These are phyloP conservation scores for Colletotrichum spinosum DNA, from an alignment of 2,329 filamentous ascomycete genomes.

Conservation along the genomic window DNA sequence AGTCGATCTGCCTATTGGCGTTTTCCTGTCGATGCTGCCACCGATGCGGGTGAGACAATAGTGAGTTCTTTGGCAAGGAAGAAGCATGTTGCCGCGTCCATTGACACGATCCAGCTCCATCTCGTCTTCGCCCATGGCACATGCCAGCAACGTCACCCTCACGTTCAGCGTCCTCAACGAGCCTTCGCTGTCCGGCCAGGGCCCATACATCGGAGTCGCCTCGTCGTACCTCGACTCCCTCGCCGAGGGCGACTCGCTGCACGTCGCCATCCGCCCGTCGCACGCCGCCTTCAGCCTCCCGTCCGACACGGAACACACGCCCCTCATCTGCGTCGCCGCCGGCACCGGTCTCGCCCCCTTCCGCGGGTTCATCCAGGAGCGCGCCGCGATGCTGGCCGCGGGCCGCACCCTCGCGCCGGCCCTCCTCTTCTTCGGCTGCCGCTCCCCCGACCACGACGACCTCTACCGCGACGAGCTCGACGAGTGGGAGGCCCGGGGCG, in stretches of 20 bases:
- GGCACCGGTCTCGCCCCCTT: constrained; percentile 63
- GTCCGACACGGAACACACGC: constrained; percentile 49
- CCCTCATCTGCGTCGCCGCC: constrained; percentile 62
- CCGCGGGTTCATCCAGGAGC: constrained; percentile 50
- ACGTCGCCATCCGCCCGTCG: constrained; percentile 62
- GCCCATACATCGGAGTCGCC: constrained; percentile 68
- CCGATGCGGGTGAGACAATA: constrained; percentile 64
- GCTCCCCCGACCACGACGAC: constrained; percentile 49
- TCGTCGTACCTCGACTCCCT: constrained; percentile 70
- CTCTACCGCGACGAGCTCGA: constrained; percentile 43
- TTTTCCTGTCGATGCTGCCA: constrained; percentile 74
- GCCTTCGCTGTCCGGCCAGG: constrained; percentile 60
- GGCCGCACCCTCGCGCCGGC: constrained; percentile 51
- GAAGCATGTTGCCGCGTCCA: not conserved
- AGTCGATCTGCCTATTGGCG: constrained; percentile 66
- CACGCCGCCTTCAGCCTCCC: constrained; percentile 57
- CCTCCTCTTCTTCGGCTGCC: constrained; percentile 56
- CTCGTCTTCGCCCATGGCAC: constrained; percentile 74
- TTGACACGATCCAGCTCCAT: constrained; percentile 60
- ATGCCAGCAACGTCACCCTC: constrained; percentile 67
- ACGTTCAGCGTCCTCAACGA: constrained; percentile 72
- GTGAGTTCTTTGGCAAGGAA: not conserved
- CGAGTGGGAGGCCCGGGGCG: constrained; percentile 45
- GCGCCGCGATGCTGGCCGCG: constrained; percentile 48
- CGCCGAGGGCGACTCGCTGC: constrained; percentile 54